Conservation (phyloP, 345 rosid genomes). For the Melastoma malabathricum region DNA sequence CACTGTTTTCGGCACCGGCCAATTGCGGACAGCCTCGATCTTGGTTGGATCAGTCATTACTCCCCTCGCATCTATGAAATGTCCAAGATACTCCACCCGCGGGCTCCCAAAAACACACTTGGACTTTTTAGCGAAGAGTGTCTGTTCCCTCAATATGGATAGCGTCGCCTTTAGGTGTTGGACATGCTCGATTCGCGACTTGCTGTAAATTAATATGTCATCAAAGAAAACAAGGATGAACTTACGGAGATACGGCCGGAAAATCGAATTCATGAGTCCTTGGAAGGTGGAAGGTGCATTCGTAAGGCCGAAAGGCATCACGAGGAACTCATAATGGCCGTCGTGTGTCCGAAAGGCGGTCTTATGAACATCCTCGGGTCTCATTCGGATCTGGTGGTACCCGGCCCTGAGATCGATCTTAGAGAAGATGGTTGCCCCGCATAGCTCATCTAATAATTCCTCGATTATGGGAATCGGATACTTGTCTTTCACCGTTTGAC, state of each 20-base stretch:
- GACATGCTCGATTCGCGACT: not conserved
- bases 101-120: constrained; percentile 1
- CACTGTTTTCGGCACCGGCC: not conserved
- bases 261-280: not conserved
- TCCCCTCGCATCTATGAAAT: not conserved
- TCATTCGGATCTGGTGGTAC: not conserved
- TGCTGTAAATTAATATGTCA: constrained; percentile 2
- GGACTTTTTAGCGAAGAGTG: not conserved
- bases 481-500: not conserved
- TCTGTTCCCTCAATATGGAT: not conserved
- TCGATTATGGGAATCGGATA: not conserved
- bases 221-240: constrained; percentile 2
- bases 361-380: not conserved
- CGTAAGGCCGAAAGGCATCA: not conserved
- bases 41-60: not conserved
- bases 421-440: not conserved
- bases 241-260: not conserved
- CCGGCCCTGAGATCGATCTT: not conserved
- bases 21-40: not conserved
- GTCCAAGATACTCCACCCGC: not conserved
- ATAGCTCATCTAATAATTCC: not conserved
- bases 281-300: constrained; percentile 4
- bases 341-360: not conserved
- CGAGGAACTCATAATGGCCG: no score
- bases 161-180: not conserved